Evolutionary conservation across 768 basidiomycete genomes (phyloP), one percentile per base, ranked within the genome.

Genomic region (Boletales sp.): DNA sequence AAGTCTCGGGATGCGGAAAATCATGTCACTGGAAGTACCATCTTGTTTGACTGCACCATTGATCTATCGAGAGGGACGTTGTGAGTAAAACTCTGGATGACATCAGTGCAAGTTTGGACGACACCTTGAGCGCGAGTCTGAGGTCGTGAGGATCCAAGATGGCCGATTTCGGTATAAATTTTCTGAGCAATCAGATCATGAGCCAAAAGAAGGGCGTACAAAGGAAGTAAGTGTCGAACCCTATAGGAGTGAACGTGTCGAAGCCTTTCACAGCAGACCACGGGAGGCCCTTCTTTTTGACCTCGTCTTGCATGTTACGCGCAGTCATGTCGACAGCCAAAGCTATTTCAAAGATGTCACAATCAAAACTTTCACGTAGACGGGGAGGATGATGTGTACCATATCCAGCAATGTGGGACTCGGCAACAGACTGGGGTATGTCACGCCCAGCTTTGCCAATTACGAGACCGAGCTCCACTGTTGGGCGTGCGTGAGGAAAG

Each of bases 241-340:
- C 86, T 55, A 95, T 79, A 2, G 94, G 94, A 5, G 90, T 92
- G 72, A 94, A 98, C 0, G 93, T 94, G 67, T 99, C 95, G 58
- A 97, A 97, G 2, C 95, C 95, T 69, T 99, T 98, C 2, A 86
- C 90, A 11, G 94, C 79, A n/a, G 86, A 84, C 97, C 97, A 99
- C 1, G 97, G 97, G n/a, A 98, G 77, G 10, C 97, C 92, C 43
- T 83, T 85, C 62, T 87, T 89, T 74, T 95, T 95, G 43, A 90
- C 90, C 42, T 83, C 83, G 48, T 97, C 89, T 67, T 99, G 97
- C 63, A 97, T 72, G 71, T 98, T 98, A 13, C 97, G 81, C 8
- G 87, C 97, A 1, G 97, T 98, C 86, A 97, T 89, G 64, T 98
- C 95, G 47, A 97, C 87, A 4, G 92, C 92, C 53, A 98, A 74